These are phyloP conservation scores for Penicillium manginii DNA, from an alignment of 495 filamentous ascomycete genomes.

Conservation along the genomic window DNA sequence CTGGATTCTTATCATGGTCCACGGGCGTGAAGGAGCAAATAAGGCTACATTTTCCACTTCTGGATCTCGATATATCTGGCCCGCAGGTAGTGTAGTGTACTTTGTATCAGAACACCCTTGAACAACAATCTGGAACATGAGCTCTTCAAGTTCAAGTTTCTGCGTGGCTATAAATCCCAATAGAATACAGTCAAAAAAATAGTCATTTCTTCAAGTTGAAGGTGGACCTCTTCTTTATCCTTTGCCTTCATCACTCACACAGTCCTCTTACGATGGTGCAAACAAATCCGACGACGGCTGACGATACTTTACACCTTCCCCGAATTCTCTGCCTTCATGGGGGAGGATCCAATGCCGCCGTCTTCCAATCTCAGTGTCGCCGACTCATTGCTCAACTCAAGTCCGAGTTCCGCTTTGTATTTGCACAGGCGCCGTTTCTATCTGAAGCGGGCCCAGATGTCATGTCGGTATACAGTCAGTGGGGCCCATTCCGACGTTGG, in stretches of 20 bases:
- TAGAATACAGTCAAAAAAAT: background rate
- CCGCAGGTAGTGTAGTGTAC: background rate
- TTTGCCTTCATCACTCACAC: background rate
- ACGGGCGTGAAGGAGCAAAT: background rate
- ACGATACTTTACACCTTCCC: slow-evolving; percentile 42
- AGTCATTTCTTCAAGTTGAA: background rate
- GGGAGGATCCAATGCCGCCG: slow-evolving; percentile 62
- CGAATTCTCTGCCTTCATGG: slow-evolving; percentile 72
- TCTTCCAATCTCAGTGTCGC: slow-evolving; percentile 64
- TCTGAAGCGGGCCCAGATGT: slow-evolving; percentile 55
- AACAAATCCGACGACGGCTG: background rate
- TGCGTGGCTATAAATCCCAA: background rate
- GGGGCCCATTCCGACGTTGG: slow-evolving; percentile 63
- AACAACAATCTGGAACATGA: background rate
- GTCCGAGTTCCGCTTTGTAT: slow-evolving; percentile 60
- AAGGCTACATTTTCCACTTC: background rate
- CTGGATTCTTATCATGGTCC: background rate
- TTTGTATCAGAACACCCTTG: background rate
- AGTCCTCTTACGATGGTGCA: background rate
- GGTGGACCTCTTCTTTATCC: background rate
- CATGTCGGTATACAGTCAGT: slow-evolving; percentile 54
- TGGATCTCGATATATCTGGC: background rate
- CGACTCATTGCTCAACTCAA: slow-evolving; percentile 47
- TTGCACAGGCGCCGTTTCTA: slow-evolving; percentile 59
- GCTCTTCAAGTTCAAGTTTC: background rate